Evolutionary conservation across 2,329 filamentous ascomycete genomes (phyloP), one percentile per base, ranked within the genome.

Genomic region (Fusarium abutilonis): DNA sequence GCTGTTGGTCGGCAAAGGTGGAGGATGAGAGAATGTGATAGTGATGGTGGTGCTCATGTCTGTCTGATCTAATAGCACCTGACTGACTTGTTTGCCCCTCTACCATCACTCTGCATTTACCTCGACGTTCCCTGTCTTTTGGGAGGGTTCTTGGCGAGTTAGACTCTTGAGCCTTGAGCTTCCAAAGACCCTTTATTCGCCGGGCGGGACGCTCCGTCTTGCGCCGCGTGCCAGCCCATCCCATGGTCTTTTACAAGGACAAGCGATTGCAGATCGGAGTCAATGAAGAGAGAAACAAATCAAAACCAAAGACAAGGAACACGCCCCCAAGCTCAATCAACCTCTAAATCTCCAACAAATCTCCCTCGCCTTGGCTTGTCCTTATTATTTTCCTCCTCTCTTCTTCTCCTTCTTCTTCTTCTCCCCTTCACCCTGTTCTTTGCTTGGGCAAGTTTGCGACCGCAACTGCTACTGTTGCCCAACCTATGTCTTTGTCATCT

Each of bases 161-260:
- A 40, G 50, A 60, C 32, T 49, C 36, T 58, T n/a, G 32, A 49
- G 48, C 46, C 50, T 48, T 19, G 45, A 55, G 43, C 47, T 38
- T 45, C 44, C 31, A 49, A 47, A 59, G 51, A 61, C 55, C 55
- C 56, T 60, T 64, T 64, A 66, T 60, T 64, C 63, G 51, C 36
- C 51, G 55, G 51, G 55, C 63, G 63, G 63, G 63, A 66, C 63
- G 63, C 63, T 66, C 63, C 59, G 63, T 41, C n/a, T 57, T 53
- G 56, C 63, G 63, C 63, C 63, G 63, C 62, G 63, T 66, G 63
- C 63, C 59, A 66, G 59, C 55, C 55, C 63, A 64, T 65, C 61
- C 50, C 57, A 63, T 65, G 46, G 58, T 48, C 44, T 44, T 42
- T 54, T 31, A 64, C 55, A 53, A 60, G 51, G 59, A 57, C 63